phyloP scores from a whole-genome alignment of 2,329 filamentous ascomycete genomes.

The Colletotrichum sp. region DNA sequence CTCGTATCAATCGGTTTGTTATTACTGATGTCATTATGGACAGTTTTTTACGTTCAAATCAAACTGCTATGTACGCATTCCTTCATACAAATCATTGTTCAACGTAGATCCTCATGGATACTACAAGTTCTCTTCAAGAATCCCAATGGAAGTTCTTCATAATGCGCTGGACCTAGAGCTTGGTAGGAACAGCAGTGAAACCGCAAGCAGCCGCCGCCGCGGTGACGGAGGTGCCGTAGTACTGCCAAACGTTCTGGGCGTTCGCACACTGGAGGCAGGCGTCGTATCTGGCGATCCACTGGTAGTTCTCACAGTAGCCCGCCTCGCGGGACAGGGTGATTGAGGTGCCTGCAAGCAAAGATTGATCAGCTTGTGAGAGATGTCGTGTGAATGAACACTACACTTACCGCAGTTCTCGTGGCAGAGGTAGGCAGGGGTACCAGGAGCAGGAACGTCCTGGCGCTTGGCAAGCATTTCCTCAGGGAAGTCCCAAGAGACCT shows the following conservation, averaged over 20 bases:
- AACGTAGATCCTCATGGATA: no score
- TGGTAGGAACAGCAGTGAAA: conserved; percentile 13
- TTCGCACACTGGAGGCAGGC: conserved; percentile 50
- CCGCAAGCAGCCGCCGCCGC: conserved; percentile 42
- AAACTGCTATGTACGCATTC: no score
- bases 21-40: no score
- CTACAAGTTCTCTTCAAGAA: no score
- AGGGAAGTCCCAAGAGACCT: conserved; percentile 30
- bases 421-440: conserved; percentile 43
- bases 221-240: conserved; percentile 43
- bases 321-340: conserved; percentile 35
- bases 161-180: background rate
- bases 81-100: no score
- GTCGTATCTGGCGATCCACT: conserved; percentile 25
- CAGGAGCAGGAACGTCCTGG: conserved; percentile 37
- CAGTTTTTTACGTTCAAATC: no score
- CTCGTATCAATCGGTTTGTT: no score
- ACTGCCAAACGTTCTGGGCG: conserved; percentile 47
- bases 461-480: conserved; percentile 41
- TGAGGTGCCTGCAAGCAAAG: conserved; percentile 28
- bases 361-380: background rate
- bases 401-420: conserved; percentile 55
- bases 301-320: conserved; percentile 37
- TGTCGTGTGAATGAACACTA: accelerated
- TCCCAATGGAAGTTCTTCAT: no score